Evolutionary conservation across 108 stramenopile genomes (phyloP), one percentile per base, ranked within the genome.

Genomic region (Fragilariopsis cylindrus): DNA sequence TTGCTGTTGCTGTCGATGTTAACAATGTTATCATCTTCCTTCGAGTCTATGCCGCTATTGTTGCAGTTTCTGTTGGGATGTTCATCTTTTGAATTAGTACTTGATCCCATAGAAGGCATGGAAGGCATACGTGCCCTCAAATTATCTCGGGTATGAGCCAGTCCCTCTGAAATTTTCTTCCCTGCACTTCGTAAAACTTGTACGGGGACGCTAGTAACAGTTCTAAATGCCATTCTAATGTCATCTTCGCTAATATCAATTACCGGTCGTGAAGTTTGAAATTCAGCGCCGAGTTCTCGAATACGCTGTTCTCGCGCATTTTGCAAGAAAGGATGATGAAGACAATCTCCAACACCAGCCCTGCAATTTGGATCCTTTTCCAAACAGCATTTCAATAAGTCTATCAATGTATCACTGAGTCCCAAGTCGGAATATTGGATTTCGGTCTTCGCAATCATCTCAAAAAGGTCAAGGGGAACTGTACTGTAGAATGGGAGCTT

Each of bases 281-380:
- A 80, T 71, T 78, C 79, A 7, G 39, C 46, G 40, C 65, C 70
- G 19, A 84, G 66, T 58, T 80, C 72, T 3, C 50, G 30, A 50
- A 90, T 72, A 21, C 93, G 73, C 39, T 85, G 48, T 12, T 73
- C 72, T 53, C 92, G 71, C 12, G 96, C 93, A 19, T 52, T 47
- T 30, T 63, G 57, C 52, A 88, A 82, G 70, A 92, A 92, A 19
- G 84, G 69, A 79, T 96, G 96, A 19, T 84, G 80, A 30, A 96
- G 79, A 70, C 92, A 94, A 71, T 93, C 91, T 12, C 96, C 96
- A 15, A 96, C 88, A 2, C 90, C 89, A 4, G 91, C 90, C 48
- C 96, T 76, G 21, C 81, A 69, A 6, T 74, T 56, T 4, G 92
- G 90, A 65, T 96, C 88, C 71, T 88, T 89, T 19, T 82, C 81